Evolutionary conservation across 1,139 yeast species (phyloP), one percentile per base, ranked within the genome.

Genomic region (Diutina scorzettiae): DNA sequence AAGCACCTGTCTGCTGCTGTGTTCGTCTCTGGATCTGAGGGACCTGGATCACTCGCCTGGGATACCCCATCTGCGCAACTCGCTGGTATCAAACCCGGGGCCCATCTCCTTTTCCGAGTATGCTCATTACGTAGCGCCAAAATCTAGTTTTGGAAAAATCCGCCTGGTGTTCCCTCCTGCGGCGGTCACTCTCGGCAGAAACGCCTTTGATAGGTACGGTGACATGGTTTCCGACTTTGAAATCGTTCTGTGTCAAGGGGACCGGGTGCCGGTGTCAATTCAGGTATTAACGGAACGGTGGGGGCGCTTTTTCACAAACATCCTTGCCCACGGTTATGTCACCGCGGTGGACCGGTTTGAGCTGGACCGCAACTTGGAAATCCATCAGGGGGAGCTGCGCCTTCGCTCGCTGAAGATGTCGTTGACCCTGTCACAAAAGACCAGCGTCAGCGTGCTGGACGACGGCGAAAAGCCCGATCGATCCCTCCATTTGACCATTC

Each of bases 91-190:
- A 4, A n/a, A 23, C 8, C 19, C 39, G 4, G 39, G 28, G 3
- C 28, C 28, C n/a, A 64, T 65, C 25, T 63, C 69, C 44, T 82
- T 81, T 54, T 80, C 73, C 46, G 85, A 76, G 30, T 82, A 82
- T 52, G 80, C 83, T n/a, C 78, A 78, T 50, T 81, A 81, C 55
- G 78, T 81, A 24, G 84, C 87, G 0, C 89, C 89, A 1, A 75
- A 76, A 30, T 64, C 78, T 6, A 78, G 76, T 45, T 71, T 78
- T 49, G 76, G 83, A 18, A 75, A 82, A 2, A 76, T 78, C 34
- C 65, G 78, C 42, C 75, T 86, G 0, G 79, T 79, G 0, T 78
- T 81, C 48, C 86, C 89, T 1, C 77, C 85, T 0, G 76, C 80
- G 44, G 89, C 93, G 0, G 77, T 81, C 43, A 81, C 89, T 0